Evolutionary conservation across 2,329 filamentous ascomycete genomes (phyloP), one percentile per base, ranked within the genome.

Genomic region (Aspergillus sp.): DNA sequence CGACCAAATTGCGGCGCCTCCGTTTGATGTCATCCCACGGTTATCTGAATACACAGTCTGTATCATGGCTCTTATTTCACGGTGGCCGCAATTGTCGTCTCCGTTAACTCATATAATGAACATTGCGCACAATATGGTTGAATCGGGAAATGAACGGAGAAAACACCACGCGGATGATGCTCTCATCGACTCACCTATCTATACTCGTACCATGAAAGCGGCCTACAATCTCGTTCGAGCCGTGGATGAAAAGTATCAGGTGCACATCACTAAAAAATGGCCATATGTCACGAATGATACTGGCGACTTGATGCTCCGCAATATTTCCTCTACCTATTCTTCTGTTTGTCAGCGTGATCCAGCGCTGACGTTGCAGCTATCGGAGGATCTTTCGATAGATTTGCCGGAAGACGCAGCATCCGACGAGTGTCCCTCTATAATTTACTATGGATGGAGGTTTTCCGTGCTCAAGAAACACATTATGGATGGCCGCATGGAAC

Each of bases 401-500:
- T 46, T 66, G 8, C 63, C 67, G 5, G 58, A 62, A n/a, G 51
- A 52, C 27, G 42, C 53, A 6, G 47, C 40, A 12, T 33, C 42
- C 9, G 52, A 57, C 29, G 62, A 69, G 32, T 53, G 58, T 19
- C 50, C 64, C 5, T 51, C 53, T 26, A 64, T 72, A 9, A 56
- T 72, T 31, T 51, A 57, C 59, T 69, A 77, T 55, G 72, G 68
- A 29, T 94, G 87, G 84, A 83, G 81, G 40, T 82, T 95, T 54
- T 72, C 74, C 35, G 71, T 85, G 1, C 71, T 87, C 40, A 81
- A 81, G 54, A 85, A 81, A 52, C 82, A 91, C 52, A 83, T 96
- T 41, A 82, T 79, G 57, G 91, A 88, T 45, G 85, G 87, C 31
- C 88, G 91, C 57, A 95, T 97, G 89, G 88, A 95, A 59, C 74